Base-by-base conservation (phyloP, 768 basidiomycete genomes). In the Rossbeevera mucosa region DNA sequence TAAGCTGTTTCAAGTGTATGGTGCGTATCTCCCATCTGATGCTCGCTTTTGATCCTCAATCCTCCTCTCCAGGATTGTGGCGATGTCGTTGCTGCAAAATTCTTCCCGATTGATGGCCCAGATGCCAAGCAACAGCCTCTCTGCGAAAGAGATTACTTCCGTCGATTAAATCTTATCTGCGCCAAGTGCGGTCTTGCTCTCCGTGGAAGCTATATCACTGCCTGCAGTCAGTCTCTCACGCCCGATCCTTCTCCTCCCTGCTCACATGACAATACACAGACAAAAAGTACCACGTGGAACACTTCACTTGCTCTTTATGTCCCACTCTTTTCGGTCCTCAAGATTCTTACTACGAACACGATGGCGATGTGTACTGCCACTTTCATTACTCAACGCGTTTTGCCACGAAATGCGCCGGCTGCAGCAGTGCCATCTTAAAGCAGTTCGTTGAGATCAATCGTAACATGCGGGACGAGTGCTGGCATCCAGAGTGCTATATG, bases 401-500 rank as follows among this genome's bases (percentile, higher is more conserved):
- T 68, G 96, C 96, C 1, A 95, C 94, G 44, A 98, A 98, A 70
- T 99, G 96, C 66, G 94, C 93, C 0, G 96, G 96, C 5, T 99
- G 96, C 72, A 90, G 84, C 60, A 96, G 87, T 54, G 96, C 96
- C 16, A 99, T 99, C 56, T 74, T 99, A 60, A 99, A 99, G 74
- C 96, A 99, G 71, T 99, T 97, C 64, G 96, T 99, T 55, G 96
- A 99, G 74, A 97, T 99, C 72, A 98, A 99, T 65, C 82, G 96
- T 54, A 98, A 98, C 72, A 91, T 90, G 80, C 80, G 86, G 59
- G 94, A 99, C 72, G 96, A 99, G 74, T 98, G 95, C 65, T 99
- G 96, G 95, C 96, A 99, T 78, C 96, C 96, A 50, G 96, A 99
- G 71, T 99, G 96, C 70, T 97, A 98, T 71, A 97, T 97, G 95